Base-by-base conservation (phyloP, 2,329 filamentous ascomycete genomes). In the Tothia fuscella region DNA sequence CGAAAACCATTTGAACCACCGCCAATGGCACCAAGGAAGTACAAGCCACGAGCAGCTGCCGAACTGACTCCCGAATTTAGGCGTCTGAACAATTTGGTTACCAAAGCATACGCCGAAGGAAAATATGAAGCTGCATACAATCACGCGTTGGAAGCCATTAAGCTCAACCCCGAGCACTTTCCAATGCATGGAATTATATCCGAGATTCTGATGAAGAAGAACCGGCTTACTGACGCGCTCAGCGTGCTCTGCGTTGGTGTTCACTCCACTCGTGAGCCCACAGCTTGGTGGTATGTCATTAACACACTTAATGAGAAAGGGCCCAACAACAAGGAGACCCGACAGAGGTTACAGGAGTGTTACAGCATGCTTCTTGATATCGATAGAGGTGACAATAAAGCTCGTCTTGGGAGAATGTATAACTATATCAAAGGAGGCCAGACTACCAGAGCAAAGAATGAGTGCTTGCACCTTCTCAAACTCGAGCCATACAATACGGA, bases 11-110 rank as follows among this genome's bases (percentile, higher is more conserved):
- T 9, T 16, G 22, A 42, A 12, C 17, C 7, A 25, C 24, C 31
- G 19, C 7, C 6, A 21, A 25, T 16, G 29, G 26, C 17, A 14
- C 35, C 35, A 6, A 37, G 35, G 28, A 45, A 31, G 17, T 24
- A 57, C 50, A 63, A 65, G 13, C 63, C 63, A 36, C 60, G 61
- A 21, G 76, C 78, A 54, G 71, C 76, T 19, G 77, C 74, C 6
- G 80, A 83, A 54, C 80, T 78, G 13, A 74, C 78, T 33, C 76
- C 71, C 30, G 78, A 86, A 50, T 83, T 87, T 56, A 84, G 80
- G 51, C 66, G 73, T 30, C 67, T 79, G 31, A 68, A 87, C 37
- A 70, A 72, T 35, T 67, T 73, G 52, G 82, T 83, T 3, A 82
- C 78, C 45, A 69, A 78, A 46, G 74, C 77, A 4, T 87, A 79